A percentile compares a stretch with the other conserved stretches of the same genome.
Conservation (phyloP, 2,329 filamentous ascomycete genomes). For the Trichoderma sp. region DNA sequence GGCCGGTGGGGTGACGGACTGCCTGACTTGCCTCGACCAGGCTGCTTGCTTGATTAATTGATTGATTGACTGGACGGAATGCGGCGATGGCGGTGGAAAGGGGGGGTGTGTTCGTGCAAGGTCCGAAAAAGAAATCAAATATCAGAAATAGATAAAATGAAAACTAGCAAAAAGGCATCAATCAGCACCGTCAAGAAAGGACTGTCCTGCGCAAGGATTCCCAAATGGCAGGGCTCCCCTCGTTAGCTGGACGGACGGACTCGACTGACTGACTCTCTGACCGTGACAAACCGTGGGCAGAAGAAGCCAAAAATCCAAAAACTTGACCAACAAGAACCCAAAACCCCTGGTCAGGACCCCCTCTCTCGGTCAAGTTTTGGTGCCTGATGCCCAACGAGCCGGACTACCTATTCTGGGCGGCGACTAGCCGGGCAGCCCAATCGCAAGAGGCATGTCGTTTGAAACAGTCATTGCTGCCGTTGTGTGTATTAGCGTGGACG, state of each 20-base stretch:
- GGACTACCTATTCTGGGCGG: conserved; percentile 24
- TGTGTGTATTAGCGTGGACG: not conserved
- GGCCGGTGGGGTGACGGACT: not conserved
- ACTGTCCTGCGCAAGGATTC: not conserved
- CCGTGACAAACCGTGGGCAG: conserved; percentile 18
- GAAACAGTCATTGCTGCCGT: conserved; percentile 15
- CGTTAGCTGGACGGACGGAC: not conserved
- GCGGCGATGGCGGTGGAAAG: not conserved
- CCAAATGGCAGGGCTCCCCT: conserved; percentile 10
- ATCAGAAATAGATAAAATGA: not conserved
- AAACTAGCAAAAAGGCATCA: not conserved
- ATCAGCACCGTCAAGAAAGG: not conserved
- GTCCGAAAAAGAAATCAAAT: not conserved
- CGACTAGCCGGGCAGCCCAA: conserved; percentile 23
- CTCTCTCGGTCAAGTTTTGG: conserved; percentile 26
- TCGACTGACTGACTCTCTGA: conserved; percentile 8
- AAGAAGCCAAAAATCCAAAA: not conserved
- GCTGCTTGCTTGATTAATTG: conserved; percentile 7
- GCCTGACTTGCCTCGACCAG: conserved; percentile 12
- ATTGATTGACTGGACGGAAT: not conserved
- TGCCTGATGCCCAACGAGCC: conserved; percentile 29
- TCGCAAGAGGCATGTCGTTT: conserved; percentile 19
- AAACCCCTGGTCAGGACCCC: not conserved
- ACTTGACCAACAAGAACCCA: not conserved
- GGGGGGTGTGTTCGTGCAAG: conserved; percentile 9